Percentiles rank a stretch among this genome's conserved stretches.
Conservation (phyloP, 768 basidiomycete genomes). For the Lactarius hatsudake region DNA sequence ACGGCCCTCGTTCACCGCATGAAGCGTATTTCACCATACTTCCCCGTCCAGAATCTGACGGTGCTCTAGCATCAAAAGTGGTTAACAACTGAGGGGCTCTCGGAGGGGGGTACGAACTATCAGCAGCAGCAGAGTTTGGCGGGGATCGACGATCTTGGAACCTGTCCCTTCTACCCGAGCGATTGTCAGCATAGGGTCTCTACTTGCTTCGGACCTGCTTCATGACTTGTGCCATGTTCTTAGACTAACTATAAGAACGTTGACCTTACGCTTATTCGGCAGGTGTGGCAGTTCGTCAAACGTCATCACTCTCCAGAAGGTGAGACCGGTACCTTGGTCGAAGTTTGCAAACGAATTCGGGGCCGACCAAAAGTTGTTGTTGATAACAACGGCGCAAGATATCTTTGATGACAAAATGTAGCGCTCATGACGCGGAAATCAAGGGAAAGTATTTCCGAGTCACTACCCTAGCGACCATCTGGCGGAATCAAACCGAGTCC, state of each 20-base stretch:
- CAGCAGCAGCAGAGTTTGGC: slow-evolving; percentile 77
- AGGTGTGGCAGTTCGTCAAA: slow-evolving; percentile 31
- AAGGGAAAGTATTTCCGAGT: neutral
- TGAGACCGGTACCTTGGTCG: slow-evolving; percentile 66
- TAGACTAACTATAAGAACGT: slow-evolving; percentile 67
- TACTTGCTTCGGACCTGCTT: no score
- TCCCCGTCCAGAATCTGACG: slow-evolving; percentile 94
- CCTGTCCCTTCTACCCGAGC: no score
- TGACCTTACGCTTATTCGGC: slow-evolving; percentile 83
- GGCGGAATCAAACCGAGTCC: slow-evolving; percentile 91
- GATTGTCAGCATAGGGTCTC: no score
- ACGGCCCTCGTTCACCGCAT: slow-evolving; percentile 67
- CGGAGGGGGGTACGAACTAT: slow-evolving; percentile 53
- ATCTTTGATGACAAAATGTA: slow-evolving; percentile 46
- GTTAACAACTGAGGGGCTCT: neutral
- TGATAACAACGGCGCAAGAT: slow-evolving; percentile 82
- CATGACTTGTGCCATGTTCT: neutral
- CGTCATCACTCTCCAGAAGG: neutral
- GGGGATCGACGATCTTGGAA: no score
- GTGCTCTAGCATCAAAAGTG: slow-evolving; percentile 75
- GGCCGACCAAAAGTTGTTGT: slow-evolving; percentile 84
- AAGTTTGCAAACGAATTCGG: slow-evolving; percentile 88
- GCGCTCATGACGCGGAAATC: neutral
- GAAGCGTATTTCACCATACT: slow-evolving; percentile 83
- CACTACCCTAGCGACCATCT: slow-evolving; percentile 59